Conservation (phyloP, 2,329 filamentous ascomycete species). For the Botrytis fragariae region DNA sequence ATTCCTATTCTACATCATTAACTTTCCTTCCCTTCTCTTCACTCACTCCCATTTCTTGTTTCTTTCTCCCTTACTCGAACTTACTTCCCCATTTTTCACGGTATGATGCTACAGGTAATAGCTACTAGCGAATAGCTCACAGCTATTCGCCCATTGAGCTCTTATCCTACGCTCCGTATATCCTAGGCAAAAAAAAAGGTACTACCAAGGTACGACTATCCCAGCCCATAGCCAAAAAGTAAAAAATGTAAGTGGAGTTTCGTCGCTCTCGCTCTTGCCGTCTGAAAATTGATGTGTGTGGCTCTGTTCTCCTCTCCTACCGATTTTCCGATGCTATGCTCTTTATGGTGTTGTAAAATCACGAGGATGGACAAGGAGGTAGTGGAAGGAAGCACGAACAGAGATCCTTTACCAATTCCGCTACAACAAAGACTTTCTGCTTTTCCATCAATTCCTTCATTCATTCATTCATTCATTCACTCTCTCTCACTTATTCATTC, state of each 20-base stretch:
- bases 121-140: background rate
- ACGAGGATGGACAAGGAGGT: constrained; percentile 6
- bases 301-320: background rate
- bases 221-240: background rate
- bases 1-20: background rate
- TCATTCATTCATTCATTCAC: background rate
- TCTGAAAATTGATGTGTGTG: constrained; percentile 9
- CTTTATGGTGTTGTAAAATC: constrained; percentile 7
- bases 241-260: background rate
- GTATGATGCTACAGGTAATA: background rate
- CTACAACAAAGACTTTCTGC: background rate
- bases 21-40: background rate
- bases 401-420: background rate
- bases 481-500: background rate
- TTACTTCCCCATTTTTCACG: background rate
- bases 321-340: constrained; percentile 7
- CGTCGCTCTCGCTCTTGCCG: background rate
- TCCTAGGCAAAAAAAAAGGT: constrained; percentile 3
- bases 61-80: background rate
- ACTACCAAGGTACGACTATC: background rate
- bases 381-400: constrained; percentile 11
- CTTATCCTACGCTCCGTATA: background rate
- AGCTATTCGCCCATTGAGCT: background rate
- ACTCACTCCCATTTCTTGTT: background rate
- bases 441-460: background rate